A percentile compares a stretch with the other conserved stretches of the same genome.
These are phyloP conservation scores for Aspergillus cejpii DNA, from an alignment of 2,329 filamentous ascomycete genomes.

Conservation along the genomic window DNA sequence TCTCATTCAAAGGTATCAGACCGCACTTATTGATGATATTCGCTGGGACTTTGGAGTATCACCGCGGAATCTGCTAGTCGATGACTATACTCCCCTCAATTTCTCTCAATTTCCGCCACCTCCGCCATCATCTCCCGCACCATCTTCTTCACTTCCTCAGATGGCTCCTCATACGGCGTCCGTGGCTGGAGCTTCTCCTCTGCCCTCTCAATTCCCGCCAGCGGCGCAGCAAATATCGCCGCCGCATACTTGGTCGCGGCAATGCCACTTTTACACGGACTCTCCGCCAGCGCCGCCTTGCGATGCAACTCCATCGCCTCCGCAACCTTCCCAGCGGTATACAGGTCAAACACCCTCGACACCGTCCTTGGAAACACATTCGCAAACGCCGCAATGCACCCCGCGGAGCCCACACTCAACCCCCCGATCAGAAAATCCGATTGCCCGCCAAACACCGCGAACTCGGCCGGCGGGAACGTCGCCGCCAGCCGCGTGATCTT, in stretches of 20 bases:
- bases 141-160: slow-evolving; percentile 40
- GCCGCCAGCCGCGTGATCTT: slow-evolving; percentile 54
- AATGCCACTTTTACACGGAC: slow-evolving; percentile 59
- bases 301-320: slow-evolving; percentile 57
- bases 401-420: slow-evolving; percentile 47
- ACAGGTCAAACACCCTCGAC: slow-evolving; percentile 56
- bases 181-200: slow-evolving; percentile 54
- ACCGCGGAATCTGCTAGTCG: neutral
- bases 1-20: neutral
- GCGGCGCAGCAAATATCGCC: slow-evolving; percentile 52
- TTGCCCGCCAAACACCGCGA: slow-evolving; percentile 66
- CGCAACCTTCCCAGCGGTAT: slow-evolving; percentile 49
- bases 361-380: slow-evolving; percentile 54
- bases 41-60: neutral
- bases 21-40: no score
- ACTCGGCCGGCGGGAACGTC: slow-evolving; percentile 49
- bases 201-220: slow-evolving; percentile 55
- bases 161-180: slow-evolving; percentile 52
- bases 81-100: no score
- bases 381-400: slow-evolving; percentile 53
- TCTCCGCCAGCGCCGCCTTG: slow-evolving; percentile 59
- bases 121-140: slow-evolving; percentile 38
- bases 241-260: slow-evolving; percentile 64
- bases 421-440: slow-evolving; percentile 60
- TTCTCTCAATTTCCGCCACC: slow-evolving; percentile 41